Base-by-base conservation (phyloP, 192 early-diverging fungal species). In the Backusella luteola region DNA sequence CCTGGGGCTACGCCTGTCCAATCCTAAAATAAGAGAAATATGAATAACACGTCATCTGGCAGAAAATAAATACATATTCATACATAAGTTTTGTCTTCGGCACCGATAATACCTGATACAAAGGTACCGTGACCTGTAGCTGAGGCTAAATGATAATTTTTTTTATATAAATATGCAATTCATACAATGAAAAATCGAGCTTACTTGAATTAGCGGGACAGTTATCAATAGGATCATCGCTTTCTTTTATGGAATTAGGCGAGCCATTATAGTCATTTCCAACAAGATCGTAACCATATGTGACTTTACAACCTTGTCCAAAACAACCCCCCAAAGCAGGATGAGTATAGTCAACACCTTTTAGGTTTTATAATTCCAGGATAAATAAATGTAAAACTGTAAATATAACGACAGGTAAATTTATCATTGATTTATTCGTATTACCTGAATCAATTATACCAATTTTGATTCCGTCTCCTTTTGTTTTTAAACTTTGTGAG, bases 361-460 rank as follows among this genome's bases (percentile, higher is more conserved):
- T 66, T 53, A 14, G 35, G 14, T 49, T 72, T 23, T n/a, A 63
- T 29, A 19, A 46, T 39, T n/a, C 6, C 46, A n/a, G 46, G 4
- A 73, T 32, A 49, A 56, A 14, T 68, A 26, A 34, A 63, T 36
- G 4, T 15, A 63, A 7, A 66, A 68, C 8, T 35, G 19, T 68
- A 29, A n/a, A 17, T 29, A 36, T 29, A 35, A 59, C 23, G 32
- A 49, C n/a, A 23, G 71, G 1, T 52, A 14, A 35, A 7, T 32
- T 9, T 42, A 29, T 29, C 23, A 63, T 34, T 71, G 56, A 34
- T 34, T 63, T 34, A n/a, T 34, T 66, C 34, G 3, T 23, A 63
- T 67, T 75, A 76, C 92, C 91, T 17, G 84, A 86, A 80, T 93
- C 92, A n/a, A 92, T 80, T 69, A 93, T 78, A 69, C 90, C 91